Percentiles rank a stretch among this genome's conserved stretches.
phyloP scores from a whole-genome alignment of 768 basidiomycete species.

The Dioszegia aurantiaca region DNA sequence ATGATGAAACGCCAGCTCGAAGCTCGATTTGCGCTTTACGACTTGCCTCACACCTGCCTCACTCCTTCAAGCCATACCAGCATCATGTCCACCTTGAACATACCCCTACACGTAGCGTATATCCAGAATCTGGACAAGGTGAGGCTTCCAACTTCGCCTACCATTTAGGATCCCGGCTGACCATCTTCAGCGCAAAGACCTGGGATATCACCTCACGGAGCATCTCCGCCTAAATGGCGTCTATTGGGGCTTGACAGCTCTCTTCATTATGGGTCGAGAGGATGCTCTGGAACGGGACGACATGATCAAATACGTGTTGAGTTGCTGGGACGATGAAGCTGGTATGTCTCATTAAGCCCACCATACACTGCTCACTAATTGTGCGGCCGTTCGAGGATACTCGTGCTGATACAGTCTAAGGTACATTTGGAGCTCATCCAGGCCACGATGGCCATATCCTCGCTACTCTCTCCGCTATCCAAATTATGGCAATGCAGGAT shows the following conservation, averaged over 20 bases:
- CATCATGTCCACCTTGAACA: conserved; percentile 4
- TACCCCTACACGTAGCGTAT: conserved; percentile 58
- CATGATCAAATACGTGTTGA: conserved; percentile 84
- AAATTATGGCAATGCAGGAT: conserved; percentile 81
- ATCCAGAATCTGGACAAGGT: conserved; percentile 73
- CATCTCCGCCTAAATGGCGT: conserved; percentile 93
- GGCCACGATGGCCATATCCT: conserved; percentile 87
- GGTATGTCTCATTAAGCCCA: conserved; percentile 56
- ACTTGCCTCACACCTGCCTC: too few relatives aligned
- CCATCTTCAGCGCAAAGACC: conserved; percentile 63
- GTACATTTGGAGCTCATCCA: conserved; percentile 87
- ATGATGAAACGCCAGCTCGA: too few relatives aligned
- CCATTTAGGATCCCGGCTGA: conserved; percentile 4
- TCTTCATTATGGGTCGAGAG: conserved; percentile 71
- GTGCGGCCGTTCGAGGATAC: background rate
- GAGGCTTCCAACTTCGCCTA: conserved; percentile 25
- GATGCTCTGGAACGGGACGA: conserved; percentile 79
- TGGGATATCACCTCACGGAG: conserved; percentile 82
- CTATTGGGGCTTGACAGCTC: conserved; percentile 92
- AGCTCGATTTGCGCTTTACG: too few relatives aligned
- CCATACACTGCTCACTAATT: too few relatives aligned
- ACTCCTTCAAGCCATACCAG: too few relatives aligned
- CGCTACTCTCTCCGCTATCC: conserved; percentile 84
- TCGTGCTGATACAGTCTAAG: conserved; percentile 54
- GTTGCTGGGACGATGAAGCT: conserved; percentile 89